Percentiles rank a stretch among this genome's conserved stretches.
These are phyloP conservation scores for Glycine latifolia DNA, from an alignment of 306 rosid genomes.

Conservation along the genomic window DNA sequence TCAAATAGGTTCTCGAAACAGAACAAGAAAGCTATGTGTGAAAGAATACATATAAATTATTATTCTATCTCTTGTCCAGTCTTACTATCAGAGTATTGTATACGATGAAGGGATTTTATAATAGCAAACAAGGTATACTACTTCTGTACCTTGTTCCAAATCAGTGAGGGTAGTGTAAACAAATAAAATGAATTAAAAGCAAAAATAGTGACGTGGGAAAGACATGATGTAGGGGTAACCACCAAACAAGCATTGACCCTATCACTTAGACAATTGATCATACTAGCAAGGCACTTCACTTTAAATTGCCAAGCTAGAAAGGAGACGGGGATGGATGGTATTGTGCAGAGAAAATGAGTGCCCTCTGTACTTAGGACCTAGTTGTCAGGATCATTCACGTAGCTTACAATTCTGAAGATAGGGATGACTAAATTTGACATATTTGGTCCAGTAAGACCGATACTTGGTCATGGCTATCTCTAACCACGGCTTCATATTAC, in stretches of 20 bases:
- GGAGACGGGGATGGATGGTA: slow-evolving; percentile 1
- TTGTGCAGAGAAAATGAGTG: slow-evolving; percentile 30
- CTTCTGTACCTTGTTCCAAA: slow-evolving; percentile 53
- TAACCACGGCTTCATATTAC: slow-evolving; percentile 98
- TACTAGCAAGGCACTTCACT: slow-evolving; percentile 46
- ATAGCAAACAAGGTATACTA: slow-evolving; percentile 60
- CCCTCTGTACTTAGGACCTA: slow-evolving; percentile 36
- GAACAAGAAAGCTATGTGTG: slow-evolving; percentile 40
- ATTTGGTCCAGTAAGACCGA: slow-evolving; percentile 86
- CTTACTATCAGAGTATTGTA: slow-evolving; percentile 53
- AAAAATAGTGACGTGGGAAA: slow-evolving; percentile 65
- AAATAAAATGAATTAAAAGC: slow-evolving; percentile 71
- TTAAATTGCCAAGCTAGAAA: slow-evolving; percentile 45
- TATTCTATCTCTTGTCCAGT: slow-evolving; percentile 51
- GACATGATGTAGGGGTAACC: slow-evolving; percentile 38
- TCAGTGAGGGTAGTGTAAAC: slow-evolving; percentile 60
- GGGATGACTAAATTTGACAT: slow-evolving; percentile 84
- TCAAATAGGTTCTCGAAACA: slow-evolving; percentile 31
- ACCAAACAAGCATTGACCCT: slow-evolving; percentile 46
- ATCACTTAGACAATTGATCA: slow-evolving; percentile 46
- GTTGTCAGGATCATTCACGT: slow-evolving; percentile 56
- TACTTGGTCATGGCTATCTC: slow-evolving; percentile 93
- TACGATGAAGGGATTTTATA: slow-evolving; percentile 51
- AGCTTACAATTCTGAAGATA: slow-evolving; percentile 77
- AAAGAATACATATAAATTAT: slow-evolving; percentile 55